Base-by-base conservation (phyloP, 768 basidiomycete species). In the Tulasnella sp. region DNA sequence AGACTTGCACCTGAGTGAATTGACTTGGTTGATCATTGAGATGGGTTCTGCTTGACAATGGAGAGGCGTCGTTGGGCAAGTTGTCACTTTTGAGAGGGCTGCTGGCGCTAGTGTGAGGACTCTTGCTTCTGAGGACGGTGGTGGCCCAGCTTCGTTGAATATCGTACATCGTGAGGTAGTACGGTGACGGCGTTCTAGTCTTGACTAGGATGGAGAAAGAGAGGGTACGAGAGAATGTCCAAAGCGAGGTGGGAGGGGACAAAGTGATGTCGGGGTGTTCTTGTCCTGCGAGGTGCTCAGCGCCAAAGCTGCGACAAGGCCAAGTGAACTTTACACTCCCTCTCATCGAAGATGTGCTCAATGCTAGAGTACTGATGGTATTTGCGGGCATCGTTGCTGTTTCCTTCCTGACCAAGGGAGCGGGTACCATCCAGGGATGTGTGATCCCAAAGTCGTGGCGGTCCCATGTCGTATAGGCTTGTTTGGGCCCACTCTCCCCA, bases 381-480 rank as follows among this genome's bases (percentile, higher is more conserved):
- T 0, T 59, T 22, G 14, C 26, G 52, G 52, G 52, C 22, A 29
- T 59, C 14, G 52, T 12, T 59, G 11, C 7, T 59, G 14, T 59
- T 59, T 59, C 52, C 32, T 29, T 59, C 52, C 52, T 59, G 52
- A 59, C 52, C 52, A 59, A 59, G 52, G 52, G 52, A 59, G 16
- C 52, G 52, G 52, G 26, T 22, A 59, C 52, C 52, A 34, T 26
- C 9, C n/a, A 66, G 64, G 64, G 64, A 66, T 66, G 64, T 41
- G 40, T 66, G 64, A 29, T 19, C 36, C 64, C 40, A 37, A 41
- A 66, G 64, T 66, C 36, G 40, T 66, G 67, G 67, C 67, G 42
- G 40, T 69, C 67, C 44, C 67, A 69, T 42, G 67, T 41, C 44
- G 40, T 72, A 65, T 22, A 35, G 39, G 71, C 22, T 72, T 72